These are phyloP conservation scores for Akanthomyces dipterigenus DNA, from an alignment of 2,329 filamentous ascomycete genomes.

Conservation along the genomic window DNA sequence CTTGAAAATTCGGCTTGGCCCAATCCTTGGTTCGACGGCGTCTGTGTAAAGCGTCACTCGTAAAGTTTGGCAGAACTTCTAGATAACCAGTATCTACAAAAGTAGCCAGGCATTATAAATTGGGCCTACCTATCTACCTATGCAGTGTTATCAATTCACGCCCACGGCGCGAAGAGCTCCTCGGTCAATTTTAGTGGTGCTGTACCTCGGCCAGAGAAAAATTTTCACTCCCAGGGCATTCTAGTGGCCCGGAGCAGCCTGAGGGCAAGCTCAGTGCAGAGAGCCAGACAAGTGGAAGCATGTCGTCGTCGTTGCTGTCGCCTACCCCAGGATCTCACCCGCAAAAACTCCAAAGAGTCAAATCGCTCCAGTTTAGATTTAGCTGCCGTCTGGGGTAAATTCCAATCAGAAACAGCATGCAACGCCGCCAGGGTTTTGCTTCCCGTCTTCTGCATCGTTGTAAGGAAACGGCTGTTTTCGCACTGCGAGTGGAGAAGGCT, in stretches of 20 bases:
- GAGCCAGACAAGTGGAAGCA: not conserved
- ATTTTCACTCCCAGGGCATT: not conserved
- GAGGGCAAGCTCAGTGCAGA: not conserved
- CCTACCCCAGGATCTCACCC: constrained; percentile 12
- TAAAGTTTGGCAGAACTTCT: not conserved
- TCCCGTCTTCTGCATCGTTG: not conserved
- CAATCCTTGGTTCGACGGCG: not conserved
- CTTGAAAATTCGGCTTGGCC: not conserved
- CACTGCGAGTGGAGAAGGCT: not conserved
- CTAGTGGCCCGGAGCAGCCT: not conserved
- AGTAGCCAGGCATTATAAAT: too few relatives aligned
- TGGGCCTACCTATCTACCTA: too few relatives aligned
- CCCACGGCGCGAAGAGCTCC: not conserved
- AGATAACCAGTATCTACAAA: too few relatives aligned
- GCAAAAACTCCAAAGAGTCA: not conserved
- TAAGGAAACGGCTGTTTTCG: not conserved
- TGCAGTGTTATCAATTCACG: too few relatives aligned
- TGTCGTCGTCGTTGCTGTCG: not conserved
- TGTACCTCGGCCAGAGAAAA: not conserved
- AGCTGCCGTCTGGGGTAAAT: constrained; percentile 12
- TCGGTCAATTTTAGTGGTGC: not conserved
- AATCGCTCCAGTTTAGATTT: constrained; percentile 7
- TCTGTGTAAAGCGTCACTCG: not conserved
- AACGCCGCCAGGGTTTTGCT: not conserved
- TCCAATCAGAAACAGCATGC: not conserved